These are phyloP conservation scores for Xylariaceae sp. DNA, from an alignment of 2,329 filamentous ascomycete genomes.

Conservation along the genomic window DNA sequence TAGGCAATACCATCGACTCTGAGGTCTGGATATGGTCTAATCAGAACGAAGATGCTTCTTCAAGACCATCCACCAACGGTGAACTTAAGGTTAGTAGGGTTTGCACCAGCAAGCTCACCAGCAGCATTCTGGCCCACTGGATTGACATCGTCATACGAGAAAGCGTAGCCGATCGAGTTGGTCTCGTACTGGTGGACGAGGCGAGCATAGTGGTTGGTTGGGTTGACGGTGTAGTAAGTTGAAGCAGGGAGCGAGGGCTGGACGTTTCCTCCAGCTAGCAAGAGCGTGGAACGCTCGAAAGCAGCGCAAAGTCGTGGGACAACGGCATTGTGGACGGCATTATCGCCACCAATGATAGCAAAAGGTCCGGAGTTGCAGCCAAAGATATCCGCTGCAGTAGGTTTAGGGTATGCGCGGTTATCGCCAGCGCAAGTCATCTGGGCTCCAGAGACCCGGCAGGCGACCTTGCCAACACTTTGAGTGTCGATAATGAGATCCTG, in stretches of 20 bases:
- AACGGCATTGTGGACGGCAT: slow-evolving; percentile 38
- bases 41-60: too few species aligned
- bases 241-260: slow-evolving; percentile 38
- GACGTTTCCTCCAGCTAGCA: slow-evolving; percentile 42
- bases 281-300: slow-evolving; percentile 43
- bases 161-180: slow-evolving; percentile 59
- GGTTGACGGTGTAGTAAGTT: slow-evolving; percentile 40
- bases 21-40: too few species aligned
- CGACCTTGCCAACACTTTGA: slow-evolving; percentile 37
- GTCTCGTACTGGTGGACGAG: slow-evolving; percentile 57
- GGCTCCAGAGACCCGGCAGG: slow-evolving; percentile 36
- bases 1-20: too few species aligned
- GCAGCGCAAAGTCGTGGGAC: slow-evolving; percentile 48
- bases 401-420: slow-evolving; percentile 41
- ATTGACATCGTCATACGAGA: slow-evolving; percentile 65
- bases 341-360: slow-evolving; percentile 33
- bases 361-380: slow-evolving; percentile 49
- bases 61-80: slow-evolving; percentile 38
- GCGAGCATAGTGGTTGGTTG: slow-evolving; percentile 53
- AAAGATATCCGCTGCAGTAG: slow-evolving; percentile 44
- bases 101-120: slow-evolving; percentile 44
- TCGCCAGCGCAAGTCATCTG: slow-evolving; percentile 39
- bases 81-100: slow-evolving; percentile 42
- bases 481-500: slow-evolving; percentile 41
- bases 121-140: slow-evolving; percentile 52